Base-by-base conservation (phyloP, 2,329 filamentous ascomycete genomes). In the Lizonia empirigonia region DNA sequence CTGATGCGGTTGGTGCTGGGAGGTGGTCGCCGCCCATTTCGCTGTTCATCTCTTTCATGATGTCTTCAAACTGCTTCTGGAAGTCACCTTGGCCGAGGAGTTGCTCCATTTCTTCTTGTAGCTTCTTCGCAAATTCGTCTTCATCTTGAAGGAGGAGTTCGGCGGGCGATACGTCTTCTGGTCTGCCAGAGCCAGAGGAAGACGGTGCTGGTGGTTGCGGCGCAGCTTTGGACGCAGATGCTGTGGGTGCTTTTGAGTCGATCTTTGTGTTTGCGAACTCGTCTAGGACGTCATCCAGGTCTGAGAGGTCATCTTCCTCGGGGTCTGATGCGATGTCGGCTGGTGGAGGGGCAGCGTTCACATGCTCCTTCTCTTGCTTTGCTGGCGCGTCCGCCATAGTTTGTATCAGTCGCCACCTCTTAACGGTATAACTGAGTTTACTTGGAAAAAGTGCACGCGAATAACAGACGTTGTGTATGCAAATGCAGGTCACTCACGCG, bases 241-340 rank as follows among this genome's bases (percentile, higher is more conserved):
- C 36, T 30, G 62, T 63, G 54, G 60, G 59, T 35, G 72, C 67
- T 70, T 78, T 81, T 62, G 74, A 68, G 60, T 83, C 77, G 51
- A 86, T 64, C 60, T 86, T 85, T 42, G 81, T 79, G 22, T 87
- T 76, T 33, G 87, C 86, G 76, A 99, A 99, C 59, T 97, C 89
- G 69, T 97, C 91, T 20, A 99, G 86, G 74, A 97, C 88, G 64
- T 97, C 93, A 75, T 99, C 94, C 35, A 99, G 79, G 67, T 97
- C 94, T 67, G 97, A 90, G 16, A 94, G 78, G 62, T 94, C 90
- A 73, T 94, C 94, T 74, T 96, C 92, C 60, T 97, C 93, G 6
- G 92, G 93, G 66, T 97, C 93, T 16, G 91, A 87, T 13, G 88
- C 85, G 60, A 71, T 67, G 34, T 74, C 73, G 37, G 60, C 52